phyloP scores from a whole-genome alignment of 2,329 filamentous ascomycete species.

The Fusarium compactum region DNA sequence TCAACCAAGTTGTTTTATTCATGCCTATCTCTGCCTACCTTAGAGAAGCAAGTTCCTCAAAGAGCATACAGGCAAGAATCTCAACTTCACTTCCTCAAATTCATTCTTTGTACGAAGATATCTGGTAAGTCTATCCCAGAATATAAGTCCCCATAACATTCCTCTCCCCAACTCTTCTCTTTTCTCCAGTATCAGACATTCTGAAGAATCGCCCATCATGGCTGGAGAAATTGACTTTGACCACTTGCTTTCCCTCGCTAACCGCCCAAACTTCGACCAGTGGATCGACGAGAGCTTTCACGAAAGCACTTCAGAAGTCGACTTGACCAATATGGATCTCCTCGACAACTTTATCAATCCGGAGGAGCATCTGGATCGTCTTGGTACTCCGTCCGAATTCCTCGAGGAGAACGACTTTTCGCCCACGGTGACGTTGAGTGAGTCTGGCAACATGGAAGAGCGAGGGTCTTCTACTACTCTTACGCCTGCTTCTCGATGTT shows the following conservation, averaged over 20 bases:
- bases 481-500: neutral
- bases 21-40: neutral
- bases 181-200: neutral
- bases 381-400: neutral
- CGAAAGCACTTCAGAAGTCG: neutral
- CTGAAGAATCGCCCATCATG: neutral
- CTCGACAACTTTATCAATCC: neutral
- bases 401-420: neutral
- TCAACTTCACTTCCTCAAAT: conserved; percentile 2
- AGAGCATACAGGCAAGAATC: neutral
- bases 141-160: neutral
- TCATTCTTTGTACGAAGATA: neutral
- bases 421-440: neutral
- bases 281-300: conserved; percentile 4
- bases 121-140: neutral
- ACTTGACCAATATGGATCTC: conserved; percentile 1
- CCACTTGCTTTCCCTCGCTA: neutral
- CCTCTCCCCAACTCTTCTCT: neutral
- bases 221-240: neutral
- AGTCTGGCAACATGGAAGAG: neutral
- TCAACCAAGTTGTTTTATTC: conserved; percentile 23
- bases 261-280: neutral
- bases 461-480: neutral
- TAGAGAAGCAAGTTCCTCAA: neutral
- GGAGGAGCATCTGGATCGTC: neutral